These are phyloP conservation scores for Phlegmacium glaucopus DNA, from an alignment of 768 basidiomycete genomes.

Conservation along the genomic window DNA sequence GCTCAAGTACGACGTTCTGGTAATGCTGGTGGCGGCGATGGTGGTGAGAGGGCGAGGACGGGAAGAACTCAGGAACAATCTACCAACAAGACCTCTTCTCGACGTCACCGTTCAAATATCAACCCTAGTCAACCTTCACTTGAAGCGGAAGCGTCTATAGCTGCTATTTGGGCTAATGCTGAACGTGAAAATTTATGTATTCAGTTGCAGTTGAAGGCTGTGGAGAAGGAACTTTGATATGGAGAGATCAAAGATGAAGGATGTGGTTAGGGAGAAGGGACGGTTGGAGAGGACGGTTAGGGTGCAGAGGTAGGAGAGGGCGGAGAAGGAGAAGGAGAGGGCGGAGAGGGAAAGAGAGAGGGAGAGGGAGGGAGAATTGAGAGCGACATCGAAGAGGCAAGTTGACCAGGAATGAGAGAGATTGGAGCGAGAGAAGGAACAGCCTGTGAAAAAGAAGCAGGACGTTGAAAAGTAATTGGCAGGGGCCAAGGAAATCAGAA, in stretches of 20 bases:
- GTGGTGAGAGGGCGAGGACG: neutral
- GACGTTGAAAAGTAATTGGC: slow-evolving; percentile 4
- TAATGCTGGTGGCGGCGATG: slow-evolving; percentile 3
- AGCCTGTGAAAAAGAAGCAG: slow-evolving; percentile 8
- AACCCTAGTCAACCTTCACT: too few relatives aligned
- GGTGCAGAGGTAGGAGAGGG: neutral
- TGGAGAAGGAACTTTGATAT: slow-evolving; percentile 19
- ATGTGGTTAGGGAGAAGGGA: slow-evolving; percentile 10
- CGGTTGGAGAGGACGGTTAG: neutral
- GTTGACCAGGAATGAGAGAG: slow-evolving; percentile 5
- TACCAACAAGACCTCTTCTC: neutral
- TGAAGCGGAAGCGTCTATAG: slow-evolving; percentile 13
- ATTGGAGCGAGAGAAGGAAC: slow-evolving; percentile 1
- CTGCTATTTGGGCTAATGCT: slow-evolving; percentile 12
- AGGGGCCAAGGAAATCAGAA: too few relatives aligned
- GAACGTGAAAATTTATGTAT: slow-evolving; percentile 16
- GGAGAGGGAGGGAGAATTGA: slow-evolving; percentile 1
- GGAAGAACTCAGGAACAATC: neutral
- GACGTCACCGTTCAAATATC: neutral
- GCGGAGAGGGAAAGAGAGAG: neutral
- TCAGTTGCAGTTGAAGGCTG: slow-evolving; percentile 13
- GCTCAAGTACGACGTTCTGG: too few relatives aligned
- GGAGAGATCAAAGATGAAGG: slow-evolving; percentile 17
- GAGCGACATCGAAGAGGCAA: slow-evolving; percentile 7
- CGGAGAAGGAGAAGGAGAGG: neutral